Percentiles rank a stretch among this genome's conserved stretches.
Conservation (phyloP, 257 asterid genomes). For the Primulina huaijiensis region DNA sequence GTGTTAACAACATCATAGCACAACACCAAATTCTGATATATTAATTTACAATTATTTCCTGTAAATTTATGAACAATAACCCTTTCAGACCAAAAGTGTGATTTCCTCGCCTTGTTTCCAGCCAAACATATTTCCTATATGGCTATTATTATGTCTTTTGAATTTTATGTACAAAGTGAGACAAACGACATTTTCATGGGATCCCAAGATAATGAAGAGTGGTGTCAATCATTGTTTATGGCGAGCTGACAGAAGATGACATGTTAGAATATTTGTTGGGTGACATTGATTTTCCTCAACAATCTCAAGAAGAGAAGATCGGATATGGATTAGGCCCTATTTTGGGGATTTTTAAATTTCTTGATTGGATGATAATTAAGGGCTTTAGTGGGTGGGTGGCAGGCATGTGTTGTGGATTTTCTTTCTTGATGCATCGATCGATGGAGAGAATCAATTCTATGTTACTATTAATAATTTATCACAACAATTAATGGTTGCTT, state of each 20-base stretch:
- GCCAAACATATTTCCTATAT: no score
- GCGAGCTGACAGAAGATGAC: slow-evolving; percentile 38
- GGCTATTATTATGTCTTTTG: slow-evolving; percentile 12
- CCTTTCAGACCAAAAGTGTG: no score
- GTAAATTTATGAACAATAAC: no score
- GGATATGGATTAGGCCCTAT: background rate
- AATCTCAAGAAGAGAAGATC: slow-evolving; percentile 24
- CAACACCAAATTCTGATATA: no score
- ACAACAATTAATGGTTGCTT: no score
- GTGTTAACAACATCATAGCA: no score
- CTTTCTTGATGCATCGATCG: background rate
- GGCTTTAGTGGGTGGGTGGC: background rate
- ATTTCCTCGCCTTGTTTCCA: no score
- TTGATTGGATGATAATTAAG: background rate
- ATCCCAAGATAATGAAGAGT: slow-evolving; percentile 50
- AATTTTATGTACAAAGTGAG: slow-evolving; percentile 21
- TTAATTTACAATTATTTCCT: no score
- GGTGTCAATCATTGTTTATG: slow-evolving; percentile 54
- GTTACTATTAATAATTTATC: no score
- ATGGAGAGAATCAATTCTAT: background rate
- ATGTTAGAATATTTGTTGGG: slow-evolving; percentile 53
- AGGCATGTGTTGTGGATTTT: background rate
- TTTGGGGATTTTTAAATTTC: background rate
- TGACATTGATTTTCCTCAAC: slow-evolving; percentile 52
- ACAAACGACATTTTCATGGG: slow-evolving; percentile 41